A percentile compares a stretch with the other conserved stretches of the same genome.
Evolutionary conservation across 345 rosid species (phyloP).

Genomic region (Salix brachista): DNA sequence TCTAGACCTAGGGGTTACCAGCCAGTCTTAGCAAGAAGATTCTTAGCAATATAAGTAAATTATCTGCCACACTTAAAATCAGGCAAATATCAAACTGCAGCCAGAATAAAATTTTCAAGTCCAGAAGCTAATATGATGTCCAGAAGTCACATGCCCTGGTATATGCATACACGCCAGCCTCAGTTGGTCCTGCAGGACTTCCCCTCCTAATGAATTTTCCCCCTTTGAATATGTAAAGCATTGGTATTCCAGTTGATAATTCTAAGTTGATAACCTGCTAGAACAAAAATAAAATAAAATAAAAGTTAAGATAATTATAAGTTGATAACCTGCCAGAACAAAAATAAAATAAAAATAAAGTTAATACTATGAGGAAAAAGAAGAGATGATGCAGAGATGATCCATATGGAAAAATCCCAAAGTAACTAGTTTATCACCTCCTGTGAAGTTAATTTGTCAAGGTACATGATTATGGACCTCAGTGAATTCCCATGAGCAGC

Average conservation of each 20-base stretch:
- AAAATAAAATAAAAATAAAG: too few species aligned
- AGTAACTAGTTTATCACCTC: slow-evolving; percentile 49
- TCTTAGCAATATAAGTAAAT: neutral
- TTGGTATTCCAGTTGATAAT: slow-evolving; percentile 86
- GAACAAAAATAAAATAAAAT: neutral
- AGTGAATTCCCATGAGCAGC: slow-evolving; percentile 96
- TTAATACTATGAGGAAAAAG: neutral
- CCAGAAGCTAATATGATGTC: neutral
- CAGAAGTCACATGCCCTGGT: slow-evolving; percentile 54
- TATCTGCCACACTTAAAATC: neutral
- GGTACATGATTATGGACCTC: slow-evolving; percentile 95
- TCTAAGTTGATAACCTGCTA: slow-evolving; percentile 75
- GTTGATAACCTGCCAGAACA: slow-evolving; percentile 46
- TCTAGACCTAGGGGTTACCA: neutral
- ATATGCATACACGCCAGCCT: slow-evolving; percentile 95
- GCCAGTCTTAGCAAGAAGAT: neutral
- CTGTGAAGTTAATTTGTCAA: slow-evolving; percentile 87
- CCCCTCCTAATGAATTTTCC: slow-evolving; percentile 87
- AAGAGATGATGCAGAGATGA: neutral
- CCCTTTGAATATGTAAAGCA: slow-evolving; percentile 89
- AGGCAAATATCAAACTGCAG: neutral
- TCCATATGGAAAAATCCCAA: neutral
- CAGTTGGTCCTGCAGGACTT: slow-evolving; percentile 80
- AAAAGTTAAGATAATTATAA: slow-evolving; percentile 50
- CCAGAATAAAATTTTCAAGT: neutral